Evolutionary conservation across 495 filamentous ascomycete genomes (phyloP).

Genomic region (Lepidopterella palustris): DNA sequence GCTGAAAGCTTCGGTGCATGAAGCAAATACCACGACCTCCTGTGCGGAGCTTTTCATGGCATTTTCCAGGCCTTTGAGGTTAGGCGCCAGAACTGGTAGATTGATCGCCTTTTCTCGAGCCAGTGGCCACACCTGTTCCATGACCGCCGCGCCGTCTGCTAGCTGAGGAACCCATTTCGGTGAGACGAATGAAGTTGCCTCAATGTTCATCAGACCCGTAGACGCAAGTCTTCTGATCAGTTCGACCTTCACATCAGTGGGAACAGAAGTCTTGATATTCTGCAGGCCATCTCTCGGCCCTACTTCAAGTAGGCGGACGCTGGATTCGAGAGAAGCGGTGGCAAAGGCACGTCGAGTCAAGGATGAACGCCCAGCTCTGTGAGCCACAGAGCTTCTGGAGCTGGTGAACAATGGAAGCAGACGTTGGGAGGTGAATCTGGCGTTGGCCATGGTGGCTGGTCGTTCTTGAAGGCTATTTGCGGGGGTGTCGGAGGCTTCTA

Average conservation of each 20-base stretch:
- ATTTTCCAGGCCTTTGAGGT: slow-evolving; percentile 39
- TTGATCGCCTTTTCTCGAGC: background rate
- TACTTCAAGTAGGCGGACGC: slow-evolving; percentile 37
- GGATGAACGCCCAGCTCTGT: too few species aligned
- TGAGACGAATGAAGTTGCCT: slow-evolving; percentile 44
- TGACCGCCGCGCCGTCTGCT: slow-evolving; percentile 36
- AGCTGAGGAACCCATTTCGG: slow-evolving; percentile 41
- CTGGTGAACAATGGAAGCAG: too few species aligned
- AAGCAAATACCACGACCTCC: slow-evolving; percentile 40
- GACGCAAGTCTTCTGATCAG: slow-evolving; percentile 35
- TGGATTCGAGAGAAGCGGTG: too few species aligned
- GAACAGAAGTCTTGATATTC: slow-evolving; percentile 37
- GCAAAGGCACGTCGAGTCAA: too few species aligned
- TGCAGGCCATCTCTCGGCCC: slow-evolving; percentile 45
- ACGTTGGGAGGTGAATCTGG: too few species aligned
- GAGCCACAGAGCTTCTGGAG: too few species aligned
- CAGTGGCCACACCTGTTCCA: slow-evolving; percentile 24
- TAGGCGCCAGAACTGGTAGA: slow-evolving; percentile 42
- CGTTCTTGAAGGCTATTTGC: too few species aligned
- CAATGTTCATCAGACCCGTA: slow-evolving; percentile 37
- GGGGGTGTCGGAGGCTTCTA: too few species aligned
- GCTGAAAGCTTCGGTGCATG: background rate
- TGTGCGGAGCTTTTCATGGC: slow-evolving; percentile 31
- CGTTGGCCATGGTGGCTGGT: too few species aligned
- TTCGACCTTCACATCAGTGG: slow-evolving; percentile 39